Evolutionary conservation across 2,329 filamentous ascomycete species (phyloP), one percentile per base, ranked within the genome.

Genomic region (Massarina eburnea): DNA sequence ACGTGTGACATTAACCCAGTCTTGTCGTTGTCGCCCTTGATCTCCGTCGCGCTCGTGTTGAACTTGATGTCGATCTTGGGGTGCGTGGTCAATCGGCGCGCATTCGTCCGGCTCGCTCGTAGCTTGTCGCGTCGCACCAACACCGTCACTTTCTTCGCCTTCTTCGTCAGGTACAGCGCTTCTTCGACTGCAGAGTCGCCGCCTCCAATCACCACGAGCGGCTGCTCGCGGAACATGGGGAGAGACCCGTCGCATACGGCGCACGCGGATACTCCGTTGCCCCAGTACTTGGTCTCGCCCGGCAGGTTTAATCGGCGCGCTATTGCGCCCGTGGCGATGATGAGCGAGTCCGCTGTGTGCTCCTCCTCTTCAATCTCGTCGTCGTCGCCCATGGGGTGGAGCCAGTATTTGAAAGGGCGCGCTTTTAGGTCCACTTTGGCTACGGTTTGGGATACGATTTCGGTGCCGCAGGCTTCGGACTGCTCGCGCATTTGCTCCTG

Each of bases 141-240:
- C 5, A 99, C 94, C 17, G 89, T 95, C 51, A 99, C 92, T 71
- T 94, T 90, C 74, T 85, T 90, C 54, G 88, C 94, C 76, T 97
- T 99, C 80, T 97, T 99, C 52, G 94, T 96, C 60, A 99, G 77
- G 78, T 96, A 99, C 61, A 96, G 86, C 45, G 91, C 91, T 81
- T 99, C 94, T 76, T 99, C 95, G 21, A 95, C 94, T 15, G 94
- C 94, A 14, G 89, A 95, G 75, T 99, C 94, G 64, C 94, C 94
- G 54, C 94, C 95, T 54, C 94, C 94, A 55, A 99, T 96, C 39
- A 99, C 94, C 32, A 92, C 89, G 44, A 99, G 80, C 8, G 88
- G 92, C 80, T 96, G 95, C 73, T 96, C 90, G 61, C 92, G 83
- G 85, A 96, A 99, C 72, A 99, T 96, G 49, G 94, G 94, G 37